Base-by-base conservation (phyloP, 140 eudicot species). In the Oenanthe javanica region DNA sequence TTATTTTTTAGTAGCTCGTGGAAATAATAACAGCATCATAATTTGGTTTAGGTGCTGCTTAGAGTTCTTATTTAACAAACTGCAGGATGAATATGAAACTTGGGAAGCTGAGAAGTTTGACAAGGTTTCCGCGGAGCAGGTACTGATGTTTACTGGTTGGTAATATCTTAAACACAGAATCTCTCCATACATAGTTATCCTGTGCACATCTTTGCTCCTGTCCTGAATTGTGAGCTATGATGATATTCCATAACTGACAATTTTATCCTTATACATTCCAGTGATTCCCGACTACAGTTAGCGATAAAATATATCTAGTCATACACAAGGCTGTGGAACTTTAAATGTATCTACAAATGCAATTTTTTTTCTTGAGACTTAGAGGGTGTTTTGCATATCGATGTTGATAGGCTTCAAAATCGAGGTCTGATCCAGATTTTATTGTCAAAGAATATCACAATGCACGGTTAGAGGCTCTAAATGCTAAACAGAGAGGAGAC, bases 61-160 rank as follows among this genome's bases (percentile, higher is more conserved):
- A 75, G 82, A 79, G 79, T 85, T 52, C n/a, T 69, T 79, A 21
- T 82, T 82, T 75, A 5, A n/a, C 46, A 14, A 63, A 77, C 80
- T 81, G 89, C 91, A 95, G 99, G 96, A 90, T 81, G 99, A 95
- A 82, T 83, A 86, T 86, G 99, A 90, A 77, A 75, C 91, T 50
- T 95, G 97, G 97, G 99, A 95, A 87, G 89, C 81, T 82, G 80
- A 79, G 79, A 84, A 80, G 36, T 80, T 79, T 79, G 86, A 87
- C 69, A 78, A 89, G 63, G 86, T 31, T 79, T 79, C 81, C 2
- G 2, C 13, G 49, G 75, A 85, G 46, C 81, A 89, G 99, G 99
- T 95, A 91, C 47, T 72, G 74, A 71, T 10, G 4, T 27, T 31
- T 43, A 36, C 45, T 67, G 19, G 9, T 63, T 64, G 73, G 43